Conservation (phyloP, 1,139 yeast genomes). For the Saccharomyces uvarum region DNA sequence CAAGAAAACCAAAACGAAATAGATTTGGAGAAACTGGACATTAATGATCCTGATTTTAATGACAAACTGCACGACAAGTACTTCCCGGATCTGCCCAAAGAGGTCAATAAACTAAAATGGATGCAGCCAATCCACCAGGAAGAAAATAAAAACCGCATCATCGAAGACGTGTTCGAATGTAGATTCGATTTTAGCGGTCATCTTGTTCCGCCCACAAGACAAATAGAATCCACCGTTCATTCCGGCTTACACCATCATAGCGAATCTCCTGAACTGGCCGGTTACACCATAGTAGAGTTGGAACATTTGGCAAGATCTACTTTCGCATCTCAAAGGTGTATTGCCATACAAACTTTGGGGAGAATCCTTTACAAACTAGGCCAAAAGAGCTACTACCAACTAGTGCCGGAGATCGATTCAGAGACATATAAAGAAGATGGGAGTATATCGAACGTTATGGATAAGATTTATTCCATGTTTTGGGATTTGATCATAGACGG, state of each 20-base stretch:
- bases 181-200: conserved; percentile 86
- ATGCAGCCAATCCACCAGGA: conserved; percentile 57
- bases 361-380: conserved; percentile 78
- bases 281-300: conserved; percentile 79
- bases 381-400: conserved; percentile 42
- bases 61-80: conserved; percentile 75
- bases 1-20: conserved; percentile 25
- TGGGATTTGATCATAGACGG: conserved; percentile 65
- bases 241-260: conserved; percentile 89
- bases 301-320: conserved; percentile 74
- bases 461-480: conserved; percentile 44
- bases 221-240: conserved; percentile 42
- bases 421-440: conserved; percentile 37
- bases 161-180: conserved; percentile 59
- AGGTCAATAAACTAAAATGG: conserved; percentile 81
- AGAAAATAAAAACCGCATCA: conserved; percentile 35
- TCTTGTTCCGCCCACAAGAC: conserved; percentile 47
- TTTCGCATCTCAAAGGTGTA: conserved; percentile 75
- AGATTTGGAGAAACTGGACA: conserved; percentile 39
- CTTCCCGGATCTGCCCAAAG: conserved; percentile 82
- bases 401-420: conserved; percentile 39
- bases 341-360: conserved; percentile 82
- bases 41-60: conserved; percentile 70
- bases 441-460: conserved; percentile 33
- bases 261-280: conserved; percentile 81